Percentiles rank a stretch among this genome's conserved stretches.
Evolutionary conservation across 2,329 filamentous ascomycete genomes (phyloP).

Genomic region (Cytospora chrysosperma): DNA sequence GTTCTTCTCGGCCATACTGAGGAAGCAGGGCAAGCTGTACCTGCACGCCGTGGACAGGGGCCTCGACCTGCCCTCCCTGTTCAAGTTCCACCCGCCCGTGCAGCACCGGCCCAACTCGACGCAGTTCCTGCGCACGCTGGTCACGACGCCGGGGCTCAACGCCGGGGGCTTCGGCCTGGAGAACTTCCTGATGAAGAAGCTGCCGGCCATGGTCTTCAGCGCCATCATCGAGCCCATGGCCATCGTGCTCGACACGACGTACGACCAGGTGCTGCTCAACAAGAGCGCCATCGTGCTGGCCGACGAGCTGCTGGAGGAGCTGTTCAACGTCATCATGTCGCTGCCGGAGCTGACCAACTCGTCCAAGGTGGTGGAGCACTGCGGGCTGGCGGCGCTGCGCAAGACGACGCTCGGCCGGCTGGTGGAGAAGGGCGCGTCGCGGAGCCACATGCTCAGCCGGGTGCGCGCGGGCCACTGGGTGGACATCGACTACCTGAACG

Average conservation of each 20-base stretch:
- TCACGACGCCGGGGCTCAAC: conserved; percentile 60
- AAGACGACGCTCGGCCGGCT: conserved; percentile 58
- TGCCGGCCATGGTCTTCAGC: conserved; percentile 75
- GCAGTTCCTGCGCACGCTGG: conserved; percentile 65
- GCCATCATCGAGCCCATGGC: conserved; percentile 80
- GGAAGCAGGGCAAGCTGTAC: conserved; percentile 33
- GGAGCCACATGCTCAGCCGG: conserved; percentile 67
- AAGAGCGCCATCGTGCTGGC: conserved; percentile 64
- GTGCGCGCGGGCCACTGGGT: conserved; percentile 61
- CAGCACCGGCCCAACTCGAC: conserved; percentile 31
- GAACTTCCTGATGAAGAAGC: conserved; percentile 68
- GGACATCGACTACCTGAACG: conserved; percentile 83
- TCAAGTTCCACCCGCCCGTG: conserved; percentile 27
- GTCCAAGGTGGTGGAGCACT: conserved; percentile 53
- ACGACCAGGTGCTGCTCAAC: conserved; percentile 70
- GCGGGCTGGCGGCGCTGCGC: conserved; percentile 61
- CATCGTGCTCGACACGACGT: conserved; percentile 73
- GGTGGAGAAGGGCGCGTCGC: conserved; percentile 52
- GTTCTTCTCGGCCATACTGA: conserved; percentile 41
- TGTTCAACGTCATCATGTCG: conserved; percentile 65
- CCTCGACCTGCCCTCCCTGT: conserved; percentile 20
- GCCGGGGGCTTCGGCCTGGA: conserved; percentile 57
- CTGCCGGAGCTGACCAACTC: conserved; percentile 72
- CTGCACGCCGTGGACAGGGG: conserved; percentile 33
- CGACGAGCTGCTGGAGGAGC: conserved; percentile 71